Conservation (phyloP, 2,329 filamentous ascomycete genomes). For the Verticillium nonalfalfae region DNA sequence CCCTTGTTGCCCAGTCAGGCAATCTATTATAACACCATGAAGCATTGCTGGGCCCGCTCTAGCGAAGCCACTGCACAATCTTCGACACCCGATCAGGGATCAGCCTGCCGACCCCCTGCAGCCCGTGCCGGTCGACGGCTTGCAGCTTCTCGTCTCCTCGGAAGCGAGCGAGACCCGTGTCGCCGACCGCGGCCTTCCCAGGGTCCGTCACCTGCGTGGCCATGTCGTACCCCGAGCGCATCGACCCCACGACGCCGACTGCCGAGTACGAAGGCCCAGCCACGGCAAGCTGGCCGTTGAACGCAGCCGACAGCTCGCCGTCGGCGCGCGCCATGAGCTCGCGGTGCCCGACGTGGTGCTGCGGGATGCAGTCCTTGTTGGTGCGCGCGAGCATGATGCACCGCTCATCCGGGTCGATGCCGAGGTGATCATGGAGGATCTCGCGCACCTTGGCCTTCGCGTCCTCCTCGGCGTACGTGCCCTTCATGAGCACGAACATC, state of each 20-base stretch:
- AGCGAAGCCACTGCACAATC: not conserved
- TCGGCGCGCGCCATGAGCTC: conserved; percentile 52
- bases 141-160: not conserved
- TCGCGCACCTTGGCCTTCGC: conserved; percentile 63
- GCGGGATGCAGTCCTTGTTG: conserved; percentile 73
- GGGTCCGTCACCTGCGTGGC: conserved; percentile 27
- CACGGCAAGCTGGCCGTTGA: conserved; percentile 59
- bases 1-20: not conserved
- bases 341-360: conserved; percentile 77
- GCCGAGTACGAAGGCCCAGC: conserved; percentile 47
- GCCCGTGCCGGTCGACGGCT: not conserved
- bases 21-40: not conserved
- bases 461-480: conserved; percentile 68
- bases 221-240: conserved; percentile 43
- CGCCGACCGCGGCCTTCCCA: conserved; percentile 16
- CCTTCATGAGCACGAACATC: conserved; percentile 86
- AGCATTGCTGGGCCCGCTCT: not conserved
- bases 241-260: conserved; percentile 43
- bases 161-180: conserved; percentile 26
- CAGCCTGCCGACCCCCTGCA: not conserved
- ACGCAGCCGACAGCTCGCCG: conserved; percentile 46
- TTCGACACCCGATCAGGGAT: not conserved
- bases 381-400: conserved; percentile 53
- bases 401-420: conserved; percentile 55
- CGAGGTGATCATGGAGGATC: conserved; percentile 68